These are phyloP conservation scores for Bacterosira constricta DNA, from an alignment of 108 stramenopile species.

Conservation along the genomic window DNA sequence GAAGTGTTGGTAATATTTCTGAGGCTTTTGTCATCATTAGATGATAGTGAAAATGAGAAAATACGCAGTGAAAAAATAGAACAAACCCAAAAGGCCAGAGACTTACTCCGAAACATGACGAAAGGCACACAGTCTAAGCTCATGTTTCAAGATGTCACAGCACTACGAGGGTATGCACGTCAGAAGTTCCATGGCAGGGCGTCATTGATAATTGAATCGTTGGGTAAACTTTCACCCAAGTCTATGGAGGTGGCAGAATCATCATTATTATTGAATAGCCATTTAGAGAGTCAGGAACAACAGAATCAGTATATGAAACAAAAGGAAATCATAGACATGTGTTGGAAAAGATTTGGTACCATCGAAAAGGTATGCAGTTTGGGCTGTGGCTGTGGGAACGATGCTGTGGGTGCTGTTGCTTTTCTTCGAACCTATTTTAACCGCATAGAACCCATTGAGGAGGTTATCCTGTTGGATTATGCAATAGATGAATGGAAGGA, in stretches of 20 bases:
- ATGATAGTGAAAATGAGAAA: slow-evolving; percentile 4
- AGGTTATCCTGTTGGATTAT: slow-evolving; percentile 63
- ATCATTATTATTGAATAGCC: background rate
- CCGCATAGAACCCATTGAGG: slow-evolving; percentile 14
- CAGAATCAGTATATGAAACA: background rate
- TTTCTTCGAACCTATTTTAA: slow-evolving; percentile 35
- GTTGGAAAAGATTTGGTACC: slow-evolving; percentile 43
- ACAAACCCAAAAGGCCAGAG: slow-evolving; percentile 49
- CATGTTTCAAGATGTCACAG: slow-evolving; percentile 69
- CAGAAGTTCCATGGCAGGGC: slow-evolving; percentile 79
- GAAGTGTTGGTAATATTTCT: slow-evolving; percentile 21
- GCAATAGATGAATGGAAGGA: slow-evolving; percentile 68
- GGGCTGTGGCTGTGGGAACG: slow-evolving; percentile 81
- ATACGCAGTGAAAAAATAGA: slow-evolving; percentile 20
- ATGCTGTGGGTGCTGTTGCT: slow-evolving; percentile 59
- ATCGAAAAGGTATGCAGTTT: slow-evolving; percentile 53
- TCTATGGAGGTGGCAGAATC: background rate
- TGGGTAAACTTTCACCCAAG: slow-evolving; percentile 45
- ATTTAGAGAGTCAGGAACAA: background rate
- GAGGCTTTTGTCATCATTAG: slow-evolving; percentile 20
- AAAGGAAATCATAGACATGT: slow-evolving; percentile 15
- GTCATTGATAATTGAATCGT: slow-evolving; percentile 54
- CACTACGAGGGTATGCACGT: slow-evolving; percentile 73
- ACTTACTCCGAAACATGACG: slow-evolving; percentile 71
- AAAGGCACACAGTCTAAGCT: slow-evolving; percentile 66